Evolutionary conservation across 1,284 basidiomycete species (phyloP).

Genomic region (Tilletiaria anomala): DNA sequence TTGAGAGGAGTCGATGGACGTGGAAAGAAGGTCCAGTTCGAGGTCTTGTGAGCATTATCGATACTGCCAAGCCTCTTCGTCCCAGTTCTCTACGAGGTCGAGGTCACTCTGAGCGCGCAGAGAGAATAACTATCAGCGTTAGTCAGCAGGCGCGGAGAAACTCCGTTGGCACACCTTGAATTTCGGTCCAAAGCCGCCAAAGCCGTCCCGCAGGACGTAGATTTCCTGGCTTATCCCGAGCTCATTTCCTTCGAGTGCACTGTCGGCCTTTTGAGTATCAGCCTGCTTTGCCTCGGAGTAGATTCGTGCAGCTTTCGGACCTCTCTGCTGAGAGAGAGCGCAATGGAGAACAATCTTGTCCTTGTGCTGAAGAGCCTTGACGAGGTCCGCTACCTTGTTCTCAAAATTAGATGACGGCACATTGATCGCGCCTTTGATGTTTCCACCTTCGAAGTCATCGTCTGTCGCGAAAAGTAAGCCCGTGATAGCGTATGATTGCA

Average conservation of each 20-base stretch:
- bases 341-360: conserved; percentile 39
- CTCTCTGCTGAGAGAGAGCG: conserved; percentile 35
- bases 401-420: conserved; percentile 26
- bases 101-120: conserved; percentile 13
- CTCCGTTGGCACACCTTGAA: conserved; percentile 35
- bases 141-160: background rate
- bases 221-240: conserved; percentile 19
- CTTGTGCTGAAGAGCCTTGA: conserved; percentile 11
- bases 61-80: conserved; percentile 25
- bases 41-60: too few species aligned
- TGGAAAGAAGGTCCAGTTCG: too few species aligned
- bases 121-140: background rate
- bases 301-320: conserved; percentile 39
- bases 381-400: conserved; percentile 21
- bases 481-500: background rate
- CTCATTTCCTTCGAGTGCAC: background rate
- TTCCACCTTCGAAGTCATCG: conserved; percentile 39
- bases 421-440: conserved; percentile 32
- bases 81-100: conserved; percentile 32
- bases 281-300: conserved; percentile 31
- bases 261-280: conserved; percentile 1
- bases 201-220: conserved; percentile 38
- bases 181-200: conserved; percentile 30
- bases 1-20: too few species aligned
- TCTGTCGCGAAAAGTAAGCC: conserved; percentile 9